Base-by-base conservation (phyloP, 129 eudicot genomes). In the Escallonia rubra region DNA sequence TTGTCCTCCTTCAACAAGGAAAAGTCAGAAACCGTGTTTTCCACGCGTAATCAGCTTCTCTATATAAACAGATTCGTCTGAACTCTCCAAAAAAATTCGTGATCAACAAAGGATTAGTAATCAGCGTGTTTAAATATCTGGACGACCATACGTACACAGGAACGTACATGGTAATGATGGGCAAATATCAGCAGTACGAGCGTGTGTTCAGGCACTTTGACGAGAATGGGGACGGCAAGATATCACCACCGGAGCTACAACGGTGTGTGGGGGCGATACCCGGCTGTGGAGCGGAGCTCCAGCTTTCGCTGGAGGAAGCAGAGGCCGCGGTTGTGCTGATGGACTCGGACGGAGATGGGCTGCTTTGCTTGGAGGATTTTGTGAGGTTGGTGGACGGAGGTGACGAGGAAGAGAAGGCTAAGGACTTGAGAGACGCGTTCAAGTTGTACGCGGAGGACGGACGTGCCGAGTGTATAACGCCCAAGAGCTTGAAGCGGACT, bases 171-270 rank as follows among this genome's bases (percentile, higher is more conserved):
- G 34, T 23, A 23, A 23, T 23, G 34, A 23, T 23, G 34, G 34
- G 1, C 34, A 23, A 23, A 23, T 23, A 23, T 23, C 34, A 23
- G 1, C 34, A 23, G 34, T 23, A 23, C 73, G 48, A 40, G 66
- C 77, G 59, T 42, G 85, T 81, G 11, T 85, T 85, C 51, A 81
- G 67, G 8, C 76, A 81, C 73, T 85, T 75, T 12, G 90, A 85
- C 46, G 74, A 79, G 66, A 72, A 83, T 53, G 76, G 76, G 0
- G 88, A 83, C 56, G 84, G 88, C 0, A 79, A 75, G 74, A 83
- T 83, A 50, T 75, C 88, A 1, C 62, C 82, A 2, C 9, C 53
- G 1, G 84, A 83, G 74, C 47, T 83, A n/a, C 66, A 75, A 43
- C 65, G 43, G 54, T 53, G 74, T 14, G 5, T 73, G 42, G 65